A percentile compares a stretch with the other conserved stretches of the same genome.
These are phyloP conservation scores for Elaeagnus macrophylla DNA, from an alignment of 306 rosid genomes.

Conservation along the genomic window DNA sequence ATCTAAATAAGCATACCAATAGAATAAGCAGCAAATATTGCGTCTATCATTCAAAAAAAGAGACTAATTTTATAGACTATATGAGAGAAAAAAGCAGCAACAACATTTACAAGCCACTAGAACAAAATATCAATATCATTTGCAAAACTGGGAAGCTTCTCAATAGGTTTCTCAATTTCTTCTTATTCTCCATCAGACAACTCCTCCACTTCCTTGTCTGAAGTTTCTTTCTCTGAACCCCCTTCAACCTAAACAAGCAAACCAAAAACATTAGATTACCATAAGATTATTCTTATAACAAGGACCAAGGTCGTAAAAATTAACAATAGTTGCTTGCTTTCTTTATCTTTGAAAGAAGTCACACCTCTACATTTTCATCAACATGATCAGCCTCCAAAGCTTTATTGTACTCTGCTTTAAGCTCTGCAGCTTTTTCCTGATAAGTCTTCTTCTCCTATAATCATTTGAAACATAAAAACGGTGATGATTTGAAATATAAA, in stretches of 20 bases:
- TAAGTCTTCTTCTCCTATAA: constrained; percentile 72
- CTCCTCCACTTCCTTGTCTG: constrained; percentile 30
- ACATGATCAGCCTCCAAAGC: constrained; percentile 36
- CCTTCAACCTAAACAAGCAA: constrained; percentile 36
- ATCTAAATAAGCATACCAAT: too few species aligned
- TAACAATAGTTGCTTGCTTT: background rate
- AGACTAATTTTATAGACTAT: too few species aligned
- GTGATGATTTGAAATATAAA: background rate
- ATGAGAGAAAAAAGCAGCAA: too few species aligned
- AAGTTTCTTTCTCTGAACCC: constrained; percentile 38
- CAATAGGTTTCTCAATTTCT: too few species aligned
- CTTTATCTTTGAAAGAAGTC: background rate
- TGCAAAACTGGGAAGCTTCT: too few species aligned
- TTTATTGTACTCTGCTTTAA: constrained; percentile 58
- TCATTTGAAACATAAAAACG: background rate
- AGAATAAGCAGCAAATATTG: too few species aligned
- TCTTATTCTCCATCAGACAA: constrained; percentile 48
- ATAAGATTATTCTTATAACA: background rate
- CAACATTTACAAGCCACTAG: too few species aligned
- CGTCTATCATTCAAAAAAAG: too few species aligned
- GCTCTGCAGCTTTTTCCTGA: constrained; percentile 56
- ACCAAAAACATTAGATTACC: background rate
- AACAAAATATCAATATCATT: too few species aligned
- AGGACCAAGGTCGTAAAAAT: background rate
- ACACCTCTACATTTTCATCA: constrained; percentile 40